Evolutionary conservation across 164 flowering plant species (phyloP).

Genomic region (Liriodendron chinense): DNA sequence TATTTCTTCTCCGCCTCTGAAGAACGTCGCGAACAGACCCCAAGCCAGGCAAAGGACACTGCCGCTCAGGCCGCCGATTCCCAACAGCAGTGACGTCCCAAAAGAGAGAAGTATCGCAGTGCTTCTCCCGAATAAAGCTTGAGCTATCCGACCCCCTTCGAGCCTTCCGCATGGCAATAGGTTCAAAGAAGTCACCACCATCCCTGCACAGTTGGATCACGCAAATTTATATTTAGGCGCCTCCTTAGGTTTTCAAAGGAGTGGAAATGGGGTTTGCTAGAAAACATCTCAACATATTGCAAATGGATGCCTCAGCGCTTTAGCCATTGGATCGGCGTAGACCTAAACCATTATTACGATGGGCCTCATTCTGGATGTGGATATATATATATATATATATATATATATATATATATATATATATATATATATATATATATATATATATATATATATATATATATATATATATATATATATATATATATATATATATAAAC

Average conservation of each 20-base stretch:
- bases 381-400: no score
- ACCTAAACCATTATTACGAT: background rate
- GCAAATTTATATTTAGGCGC: background rate
- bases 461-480: no score
- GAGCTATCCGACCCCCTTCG: slow-evolving; percentile 96
- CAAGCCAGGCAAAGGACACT: slow-evolving; percentile 92
- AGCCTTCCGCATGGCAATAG: slow-evolving; percentile 89
- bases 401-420: no score
- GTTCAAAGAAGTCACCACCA: slow-evolving; percentile 94
- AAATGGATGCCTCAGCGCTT: background rate
- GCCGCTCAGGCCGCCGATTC: slow-evolving; percentile 87
- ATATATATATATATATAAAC: background rate
- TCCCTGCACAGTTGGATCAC: slow-evolving; percentile 45
- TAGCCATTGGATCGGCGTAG: background rate
- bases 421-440: no score
- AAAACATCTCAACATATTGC: background rate
- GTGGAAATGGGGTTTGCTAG: background rate
- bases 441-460: no score
- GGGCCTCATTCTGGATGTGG: no score
- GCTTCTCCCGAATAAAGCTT: slow-evolving; percentile 86
- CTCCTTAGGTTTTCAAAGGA: background rate
- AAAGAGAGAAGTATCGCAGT: slow-evolving; percentile 64
- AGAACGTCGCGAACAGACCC: slow-evolving; percentile 94
- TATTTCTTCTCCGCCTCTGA: slow-evolving; percentile 89
- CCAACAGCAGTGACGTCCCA: slow-evolving; percentile 74